Evolutionary conservation across 352 stramenopile species (phyloP).

Genomic region (Phytophthora ohioensis): DNA sequence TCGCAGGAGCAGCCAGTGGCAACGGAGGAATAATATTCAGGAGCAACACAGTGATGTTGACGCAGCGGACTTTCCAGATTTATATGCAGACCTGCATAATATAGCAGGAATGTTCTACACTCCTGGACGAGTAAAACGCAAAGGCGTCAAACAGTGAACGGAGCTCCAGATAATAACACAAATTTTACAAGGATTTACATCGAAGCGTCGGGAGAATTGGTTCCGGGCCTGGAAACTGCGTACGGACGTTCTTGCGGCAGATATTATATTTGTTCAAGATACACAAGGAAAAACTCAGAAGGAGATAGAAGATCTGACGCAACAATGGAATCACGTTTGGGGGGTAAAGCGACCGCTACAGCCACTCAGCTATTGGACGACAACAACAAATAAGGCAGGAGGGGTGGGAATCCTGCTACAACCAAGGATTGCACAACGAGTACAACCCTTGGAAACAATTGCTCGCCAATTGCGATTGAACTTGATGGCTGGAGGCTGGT

Average conservation of each 20-base stretch:
- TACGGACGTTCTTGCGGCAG: background rate
- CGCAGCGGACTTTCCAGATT: background rate
- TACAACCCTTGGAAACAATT: slow-evolving; percentile 4
- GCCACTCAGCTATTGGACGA: slow-evolving; percentile 13
- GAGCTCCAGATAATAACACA: slow-evolving; percentile 5
- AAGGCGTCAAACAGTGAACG: background rate
- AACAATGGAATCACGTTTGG: background rate
- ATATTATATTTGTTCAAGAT: slow-evolving; percentile 23
- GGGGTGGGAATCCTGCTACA: slow-evolving; percentile 10
- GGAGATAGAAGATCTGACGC: background rate
- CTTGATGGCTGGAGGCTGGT: background rate
- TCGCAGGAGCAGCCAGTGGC: background rate
- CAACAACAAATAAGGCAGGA: background rate
- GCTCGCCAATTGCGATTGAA: background rate
- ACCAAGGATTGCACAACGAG: background rate
- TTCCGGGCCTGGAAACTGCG: slow-evolving; percentile 4
- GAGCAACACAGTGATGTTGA: background rate
- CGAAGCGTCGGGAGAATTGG: slow-evolving; percentile 3
- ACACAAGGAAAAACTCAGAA: slow-evolving; percentile 5
- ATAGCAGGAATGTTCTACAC: slow-evolving; percentile 9
- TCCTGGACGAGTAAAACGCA: background rate
- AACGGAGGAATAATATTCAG: background rate
- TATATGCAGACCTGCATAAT: slow-evolving; percentile 15
- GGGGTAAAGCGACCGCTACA: background rate
- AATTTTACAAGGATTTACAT: slow-evolving; percentile 8